Base-by-base conservation (phyloP, 2,329 filamentous ascomycete genomes). In the Penicillium hesseltinei region DNA sequence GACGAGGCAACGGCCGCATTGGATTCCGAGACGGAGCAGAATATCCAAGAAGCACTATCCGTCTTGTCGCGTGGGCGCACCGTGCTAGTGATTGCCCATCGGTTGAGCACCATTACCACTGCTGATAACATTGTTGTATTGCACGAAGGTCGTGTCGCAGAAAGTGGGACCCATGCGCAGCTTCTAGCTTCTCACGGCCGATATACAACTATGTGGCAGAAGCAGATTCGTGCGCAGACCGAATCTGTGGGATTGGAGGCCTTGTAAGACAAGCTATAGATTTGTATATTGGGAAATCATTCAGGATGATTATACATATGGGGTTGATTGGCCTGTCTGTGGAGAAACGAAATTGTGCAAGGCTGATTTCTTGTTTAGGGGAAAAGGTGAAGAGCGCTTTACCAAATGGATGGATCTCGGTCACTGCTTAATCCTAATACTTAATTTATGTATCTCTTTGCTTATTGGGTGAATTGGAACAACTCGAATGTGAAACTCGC, bases 1-100 rank as follows among this genome's bases (percentile, higher is more conserved):
- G 91, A 96, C 71, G 91, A 96, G 75, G 91, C 91, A 10, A 96
- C 91, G 1, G 92, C 91, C 29, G 91, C 91, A 10, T 79, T 96
- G 23, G 91, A 96, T 71, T 90, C 90, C 0, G 89, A 92, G 62
- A 96, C 91, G 0, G 91, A 96, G 73, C 88, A 93, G 71, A 88
- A 92, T 69, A 95, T 96, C 59, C 91, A 96, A 33, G 38, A 52
- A 29, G 39, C 50, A 36, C 40, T 46, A 9, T 13, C 50, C 6
- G 23, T 36, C 25, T 33, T 52, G 2, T 52, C 50, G 15, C 39
- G 38, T 19, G 50, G 50, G 5, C 50, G 50, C 17, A 52, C 50
- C 9, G 40, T 36, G 23, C 39, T 52, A 17, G 40, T 52, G 0
- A 52, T 52, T 38, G 50, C 50, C 11, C 50, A 52, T 38, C 40